Base-by-base conservation (phyloP, 1,284 basidiomycete genomes). In the Dichomitus squalens region DNA sequence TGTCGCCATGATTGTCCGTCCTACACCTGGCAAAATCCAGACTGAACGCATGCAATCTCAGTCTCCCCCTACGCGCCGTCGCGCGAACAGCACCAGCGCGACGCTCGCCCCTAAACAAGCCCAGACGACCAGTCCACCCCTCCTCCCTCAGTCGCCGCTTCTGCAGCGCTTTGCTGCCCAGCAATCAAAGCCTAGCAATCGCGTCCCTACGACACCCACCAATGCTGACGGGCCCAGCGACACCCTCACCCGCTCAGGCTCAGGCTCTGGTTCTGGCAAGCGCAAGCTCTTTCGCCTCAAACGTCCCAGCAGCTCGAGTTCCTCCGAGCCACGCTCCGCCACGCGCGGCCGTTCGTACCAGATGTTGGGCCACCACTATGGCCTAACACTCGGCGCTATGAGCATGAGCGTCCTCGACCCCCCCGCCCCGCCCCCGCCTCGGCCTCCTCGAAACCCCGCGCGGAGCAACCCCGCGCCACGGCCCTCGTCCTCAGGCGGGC, bases 231-330 rank as follows among this genome's bases (percentile, higher is more conserved):
- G 41, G 18, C 20, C 35, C 27, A 50, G 43, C 0, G 56, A 53
- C 8, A 4, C 48, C n/a, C 49, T 55, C 43, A 52, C 54, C 4
- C 55, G 58, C 52, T 47, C 58, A 5, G 6, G 29, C 29, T 11
- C 29, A 5, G 6, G 29, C 29, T 11, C 29, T 31, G 6, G 29
- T 11, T 52, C 57, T 2, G 54, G 49, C 38, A 64, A 57, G 41
- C 64, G 62, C 23, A 65, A 52, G 53, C 35, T 64, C 14, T 65
- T 66, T 47, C 66, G 66, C 21, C 50, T 69, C 31, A 66, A 62
- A 39, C 66, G 68, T 2, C 66, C 68, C 35, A 60, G 65, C 11
- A 64, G 63, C 57, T 62, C 68, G 34, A 47, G 52, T n/a, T n/a
- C n/a, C 16, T 25, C 48, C n/a, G 58, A 58, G 9, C 47, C 46